A percentile compares a stretch with the other conserved stretches of the same genome.
Evolutionary conservation across 345 rosid species (phyloP).

Genomic region (Zanthoxylum bungeanum): DNA sequence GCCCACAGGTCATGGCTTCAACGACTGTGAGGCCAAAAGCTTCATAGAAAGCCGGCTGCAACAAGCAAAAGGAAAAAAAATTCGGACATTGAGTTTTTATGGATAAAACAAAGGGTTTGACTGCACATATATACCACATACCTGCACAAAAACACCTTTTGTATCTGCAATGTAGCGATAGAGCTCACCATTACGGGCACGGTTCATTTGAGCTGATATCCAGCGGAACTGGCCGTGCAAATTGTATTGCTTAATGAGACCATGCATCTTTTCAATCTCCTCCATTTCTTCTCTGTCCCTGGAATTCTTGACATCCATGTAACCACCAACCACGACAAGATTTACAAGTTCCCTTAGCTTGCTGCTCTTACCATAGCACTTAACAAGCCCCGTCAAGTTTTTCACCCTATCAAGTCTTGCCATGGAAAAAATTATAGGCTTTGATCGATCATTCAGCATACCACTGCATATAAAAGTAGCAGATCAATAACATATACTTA

Average conservation of each 20-base stretch:
- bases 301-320: conserved; percentile 37
- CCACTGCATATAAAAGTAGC: conserved; percentile 31
- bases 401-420: conserved; percentile 64
- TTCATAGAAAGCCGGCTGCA: conserved; percentile 54
- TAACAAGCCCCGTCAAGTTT: conserved; percentile 56
- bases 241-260: conserved; percentile 39
- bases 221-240: conserved; percentile 51
- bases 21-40: conserved; percentile 64
- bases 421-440: conserved; percentile 67
- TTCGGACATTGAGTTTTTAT: neutral
- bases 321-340: conserved; percentile 50
- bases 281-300: conserved; percentile 50
- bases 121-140: neutral
- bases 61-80: conserved; percentile 4
- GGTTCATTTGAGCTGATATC: conserved; percentile 55
- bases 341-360: conserved; percentile 47
- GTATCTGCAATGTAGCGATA: conserved; percentile 53
- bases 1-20: conserved; percentile 53
- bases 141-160: conserved; percentile 50
- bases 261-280: conserved; percentile 52
- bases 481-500: neutral
- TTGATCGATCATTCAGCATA: conserved; percentile 35
- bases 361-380: conserved; percentile 42
- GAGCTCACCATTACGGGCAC: conserved; percentile 57
- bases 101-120: neutral